Percentiles rank a stretch among this genome's conserved stretches.
Evolutionary conservation across 2,329 filamentous ascomycete genomes (phyloP).

Genomic region (Aspergillus brasiliensis): DNA sequence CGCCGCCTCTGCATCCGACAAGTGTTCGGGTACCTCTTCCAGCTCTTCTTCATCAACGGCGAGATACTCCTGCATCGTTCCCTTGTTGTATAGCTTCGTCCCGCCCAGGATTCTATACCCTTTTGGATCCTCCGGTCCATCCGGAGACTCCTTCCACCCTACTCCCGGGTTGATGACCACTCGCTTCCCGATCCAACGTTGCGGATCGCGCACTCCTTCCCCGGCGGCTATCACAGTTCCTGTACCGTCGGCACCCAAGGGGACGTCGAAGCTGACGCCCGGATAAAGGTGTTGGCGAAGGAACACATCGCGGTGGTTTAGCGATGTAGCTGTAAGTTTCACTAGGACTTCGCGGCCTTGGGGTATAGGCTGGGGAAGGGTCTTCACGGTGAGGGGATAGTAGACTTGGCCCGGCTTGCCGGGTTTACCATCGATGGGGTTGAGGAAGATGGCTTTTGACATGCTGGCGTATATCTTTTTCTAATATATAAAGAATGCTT

Average conservation of each 20-base stretch:
- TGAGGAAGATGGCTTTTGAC: slow-evolving; percentile 49
- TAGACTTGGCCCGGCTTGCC: slow-evolving; percentile 71
- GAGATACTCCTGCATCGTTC: slow-evolving; percentile 75
- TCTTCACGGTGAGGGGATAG: slow-evolving; percentile 55
- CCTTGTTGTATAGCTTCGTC: slow-evolving; percentile 64
- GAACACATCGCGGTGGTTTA: slow-evolving; percentile 96
- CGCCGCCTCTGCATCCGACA: slow-evolving; percentile 74
- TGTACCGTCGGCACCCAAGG: slow-evolving; percentile 80
- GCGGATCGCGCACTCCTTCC: slow-evolving; percentile 51
- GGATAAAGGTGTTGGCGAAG: slow-evolving; percentile 92
- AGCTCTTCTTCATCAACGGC: slow-evolving; percentile 71
- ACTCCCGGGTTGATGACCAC: slow-evolving; percentile 78
- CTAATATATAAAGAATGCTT: background rate
- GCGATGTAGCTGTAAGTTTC: slow-evolving; percentile 73
- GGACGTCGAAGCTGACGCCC: slow-evolving; percentile 73
- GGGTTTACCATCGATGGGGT: slow-evolving; percentile 61
- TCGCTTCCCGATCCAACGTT: slow-evolving; percentile 62
- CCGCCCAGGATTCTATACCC: slow-evolving; percentile 52
- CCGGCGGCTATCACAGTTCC: slow-evolving; percentile 72
- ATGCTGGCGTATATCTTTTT: slow-evolving; percentile 25
- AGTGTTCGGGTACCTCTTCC: slow-evolving; percentile 72
- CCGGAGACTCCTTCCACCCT: slow-evolving; percentile 72
- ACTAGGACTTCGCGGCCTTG: slow-evolving; percentile 71
- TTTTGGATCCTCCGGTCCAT: slow-evolving; percentile 69
- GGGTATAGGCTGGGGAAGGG: slow-evolving; percentile 64